Evolutionary conservation across 495 filamentous ascomycete genomes (phyloP), one percentile per base, ranked within the genome.

Genomic region (Aspergillus coremiiformis): DNA sequence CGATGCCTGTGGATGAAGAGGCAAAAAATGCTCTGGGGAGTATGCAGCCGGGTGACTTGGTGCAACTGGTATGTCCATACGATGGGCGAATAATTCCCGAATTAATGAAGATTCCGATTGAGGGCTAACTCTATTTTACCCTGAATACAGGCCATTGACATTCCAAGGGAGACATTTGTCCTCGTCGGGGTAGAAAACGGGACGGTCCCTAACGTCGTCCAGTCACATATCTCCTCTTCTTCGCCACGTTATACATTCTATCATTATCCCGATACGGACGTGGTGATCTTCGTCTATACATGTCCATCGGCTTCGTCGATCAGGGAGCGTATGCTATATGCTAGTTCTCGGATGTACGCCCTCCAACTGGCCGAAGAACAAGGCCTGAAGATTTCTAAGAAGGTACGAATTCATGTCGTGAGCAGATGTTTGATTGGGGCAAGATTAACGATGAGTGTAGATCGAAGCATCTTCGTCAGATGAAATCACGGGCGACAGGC

Each of bases 311-410:
- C 70, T 4, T 81, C 83, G 0, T 87, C 86, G 57, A 87, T 97
- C 72, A 95, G 90, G 69, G 89, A 90, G 65, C 82, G 90, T 46
- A 98, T 98, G 93, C 71, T 97, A 56, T 95, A 96, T 66, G 89
- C 94, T 27, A 83, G 88, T 29, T 87, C 87, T 57, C 87, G 89
- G 62, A 78, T 79, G 26, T 80, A 79, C 30, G 87, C 89, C 6
- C 72, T 94, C 37, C 63, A 72, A 14, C 61, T 89, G 26, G 89
- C 87, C 53, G 75, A 74, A 33, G 82, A 87, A 55, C 84, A 83
- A 14, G 87, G 87, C 5, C 66, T 95, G 49, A 75, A 80, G 50
- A 73, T 91, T 44, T 79, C 79, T 43, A 95, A 92, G 75, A 90
- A 85, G 77, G 78, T 82, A 71, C 27, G 54, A 39, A 14, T 11